Percentiles rank a stretch among this genome's conserved stretches.
phyloP scores from a whole-genome alignment of 1,284 basidiomycete species.

The Lignosus rhinocerotis region DNA sequence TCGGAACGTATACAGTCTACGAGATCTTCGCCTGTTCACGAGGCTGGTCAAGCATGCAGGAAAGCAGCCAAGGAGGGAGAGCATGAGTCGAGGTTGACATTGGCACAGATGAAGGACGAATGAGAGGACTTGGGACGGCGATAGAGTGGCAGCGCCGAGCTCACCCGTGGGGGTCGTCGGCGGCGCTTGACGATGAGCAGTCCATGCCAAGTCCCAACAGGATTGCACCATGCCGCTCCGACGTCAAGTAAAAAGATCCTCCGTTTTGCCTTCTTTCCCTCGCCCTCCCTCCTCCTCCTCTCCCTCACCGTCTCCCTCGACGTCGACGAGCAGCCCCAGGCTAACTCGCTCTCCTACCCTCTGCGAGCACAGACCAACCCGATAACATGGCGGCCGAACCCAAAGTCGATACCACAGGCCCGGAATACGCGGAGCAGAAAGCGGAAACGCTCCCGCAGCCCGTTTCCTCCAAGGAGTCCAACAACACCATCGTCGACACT shows the following conservation, averaged over 20 bases:
- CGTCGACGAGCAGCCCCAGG: not conserved
- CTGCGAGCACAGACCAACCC: not conserved
- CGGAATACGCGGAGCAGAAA: conserved; percentile 25
- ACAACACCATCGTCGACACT: conserved; percentile 20
- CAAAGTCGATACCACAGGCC: conserved; percentile 10
- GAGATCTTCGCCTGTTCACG: not conserved
- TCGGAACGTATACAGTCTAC: not conserved
- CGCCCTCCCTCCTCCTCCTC: conserved; percentile 6
- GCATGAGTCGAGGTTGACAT: not conserved
- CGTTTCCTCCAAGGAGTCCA: conserved; percentile 20
- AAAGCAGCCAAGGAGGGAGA: not conserved
- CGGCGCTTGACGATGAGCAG: not conserved
- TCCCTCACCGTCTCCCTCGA: not conserved
- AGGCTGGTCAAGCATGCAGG: not conserved
- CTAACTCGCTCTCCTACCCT: not conserved
- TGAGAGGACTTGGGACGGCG: conserved; percentile 11
- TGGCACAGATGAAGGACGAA: not conserved
- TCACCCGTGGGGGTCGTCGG: conserved; percentile 22
- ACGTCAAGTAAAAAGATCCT: conserved; percentile 17
- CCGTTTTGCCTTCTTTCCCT: conserved; percentile 1
- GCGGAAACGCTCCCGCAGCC: conserved; percentile 25
- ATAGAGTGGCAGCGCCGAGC: conserved; percentile 26
- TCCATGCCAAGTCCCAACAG: conserved; percentile 19
- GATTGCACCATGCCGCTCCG: conserved; percentile 18
- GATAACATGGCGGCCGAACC: conserved; percentile 8